Evolutionary conservation across 2,329 filamentous ascomycete genomes (phyloP), one percentile per base, ranked within the genome.

Genomic region (Calonectria henricotiae): DNA sequence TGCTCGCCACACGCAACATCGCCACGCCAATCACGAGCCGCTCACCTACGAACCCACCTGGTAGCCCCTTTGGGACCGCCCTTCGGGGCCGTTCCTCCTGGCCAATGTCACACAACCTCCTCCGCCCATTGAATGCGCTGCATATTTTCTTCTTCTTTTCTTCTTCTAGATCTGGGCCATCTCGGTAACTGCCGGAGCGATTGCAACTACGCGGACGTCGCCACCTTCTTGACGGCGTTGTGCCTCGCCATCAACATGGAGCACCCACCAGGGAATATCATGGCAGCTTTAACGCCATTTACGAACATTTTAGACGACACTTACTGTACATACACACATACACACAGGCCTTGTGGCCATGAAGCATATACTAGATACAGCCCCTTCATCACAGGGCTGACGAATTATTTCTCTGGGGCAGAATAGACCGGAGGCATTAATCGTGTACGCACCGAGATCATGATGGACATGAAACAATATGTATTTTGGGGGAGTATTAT

Each of bases 361-460:
- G 71, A 71, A 71, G 43, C 74, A 69, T 63, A 74, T 73, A 77
- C 75, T 46, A 74, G 73, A 76, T 71, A 73, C 71, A 73, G 74
- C 72, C 73, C 72, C 70, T 70, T 9, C 23, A 60, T 54, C 37
- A n/a, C 62, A 23, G 41, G 63, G 30, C 12, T 60, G 41, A 70
- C 47, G 58, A 41, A 39, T 17, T 41, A 37, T 30, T 63, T 39
- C 32, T 32, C 20, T 32, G 63, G 55, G 23, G 60, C 23, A 62
- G 61, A 41, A 30, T 55, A 23, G 39, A 35, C 17, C 32, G 35
- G 32, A 51, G 35, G 25, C 32, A 32, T 46, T 62, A 66, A 65
- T 65, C 46, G 43, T 32, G 37, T 35, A 41, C 54, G 27, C 30
- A 64, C 55, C 41, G 30, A 63, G 30, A 55, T 30, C 39, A 58